Base-by-base conservation (phyloP, 176 grass and related monocot species). In the Oryza nivara region DNA sequence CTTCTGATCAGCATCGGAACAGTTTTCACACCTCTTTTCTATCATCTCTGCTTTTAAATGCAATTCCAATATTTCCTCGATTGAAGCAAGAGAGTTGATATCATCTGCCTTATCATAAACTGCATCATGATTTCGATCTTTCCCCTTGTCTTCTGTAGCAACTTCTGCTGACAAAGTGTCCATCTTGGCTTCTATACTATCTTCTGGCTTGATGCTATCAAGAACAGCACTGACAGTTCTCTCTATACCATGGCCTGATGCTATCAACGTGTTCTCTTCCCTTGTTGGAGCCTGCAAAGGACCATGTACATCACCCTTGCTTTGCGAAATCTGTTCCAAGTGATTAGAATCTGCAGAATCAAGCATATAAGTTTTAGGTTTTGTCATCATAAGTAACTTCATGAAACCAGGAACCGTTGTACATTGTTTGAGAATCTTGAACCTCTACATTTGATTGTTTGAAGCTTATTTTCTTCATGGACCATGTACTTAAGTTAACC, bases 361-460 rank as follows among this genome's bases (percentile, higher is more conserved):
- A 91, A 89, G 80, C 74, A 81, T 38, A 60, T 60, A 63, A 6
- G 22, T 47, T 30, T 82, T 85, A 51, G 78, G 56, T 35, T 44
- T 68, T 67, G 84, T 82, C 73, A 28, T 26, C 40, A 76, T 66
- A 20, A 74, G 77, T 61, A 77, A 73, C 69, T 89, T 83, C 72
- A 75, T 90, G 82, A 79, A 93, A 77, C 87, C 82, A 91, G 20
- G 44, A 88, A 77, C 17, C 45, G 15, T 47, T 67, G 88, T 65
- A 80, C 32, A 73, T 89, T 67, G 78, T 68, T 48, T 1, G 3
- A 84, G 35, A 74, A 61, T 26, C 41, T 25, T 15, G 26, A 32
- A 26, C 41, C n/a, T 85, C 34, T 25, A 80, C 36, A 52, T 9
- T 41, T 65, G 48, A 52, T 52, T 52, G 19, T 54, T 19, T 54